Evolutionary conservation across 2,329 filamentous ascomycete species (phyloP), one percentile per base, ranked within the genome.

Genomic region (Talaromyces sp.): DNA sequence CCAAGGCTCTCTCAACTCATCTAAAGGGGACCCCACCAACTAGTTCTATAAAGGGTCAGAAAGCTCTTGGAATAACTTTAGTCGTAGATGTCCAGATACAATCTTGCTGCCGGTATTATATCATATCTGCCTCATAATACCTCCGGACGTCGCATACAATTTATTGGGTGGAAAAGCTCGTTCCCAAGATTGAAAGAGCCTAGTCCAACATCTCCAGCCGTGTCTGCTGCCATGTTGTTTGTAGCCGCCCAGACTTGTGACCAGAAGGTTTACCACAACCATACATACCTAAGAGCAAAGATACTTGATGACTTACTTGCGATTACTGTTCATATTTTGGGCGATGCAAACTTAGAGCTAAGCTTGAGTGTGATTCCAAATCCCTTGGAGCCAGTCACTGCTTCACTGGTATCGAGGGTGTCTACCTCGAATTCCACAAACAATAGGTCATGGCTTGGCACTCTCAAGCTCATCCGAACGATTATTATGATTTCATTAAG

Each of bases 181-280:
- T 58, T 58, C n/a, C 19, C 24, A 22, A 37, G 54, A 58, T 19
- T 58, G 35, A 58, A 58, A 41, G 54, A 41, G 54, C 54, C 54
- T 2, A 33, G 54, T 41, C 41, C 54, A 37, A 58, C 54, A 41
- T 58, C 54, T 19, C 54, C 54, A 37, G 54, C 54, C 6, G n/a
- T 58, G 10, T 35, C 41, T 58, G 54, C 54, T 11, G 54, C 54
- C 33, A 58, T 58, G 19, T 41, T 58, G 54, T 58, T 58, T 41
- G 54, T 58, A 16, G 54, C 54, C 35, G 54, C 54, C n/a, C 54
- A 58, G 54, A 58, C 54, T 10, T 58, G 54, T 41, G 54, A 58
- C 24, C 9, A 58, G 54, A 58, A 41, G 33, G 24, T 37, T 41
- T 58, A 41, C 35, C 54, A 22, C 54, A n/a, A n/a, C n/a, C n/a